Evolutionary conservation across 352 stramenopile species (phyloP).

Genomic region (Phytophthora crassamura): DNA sequence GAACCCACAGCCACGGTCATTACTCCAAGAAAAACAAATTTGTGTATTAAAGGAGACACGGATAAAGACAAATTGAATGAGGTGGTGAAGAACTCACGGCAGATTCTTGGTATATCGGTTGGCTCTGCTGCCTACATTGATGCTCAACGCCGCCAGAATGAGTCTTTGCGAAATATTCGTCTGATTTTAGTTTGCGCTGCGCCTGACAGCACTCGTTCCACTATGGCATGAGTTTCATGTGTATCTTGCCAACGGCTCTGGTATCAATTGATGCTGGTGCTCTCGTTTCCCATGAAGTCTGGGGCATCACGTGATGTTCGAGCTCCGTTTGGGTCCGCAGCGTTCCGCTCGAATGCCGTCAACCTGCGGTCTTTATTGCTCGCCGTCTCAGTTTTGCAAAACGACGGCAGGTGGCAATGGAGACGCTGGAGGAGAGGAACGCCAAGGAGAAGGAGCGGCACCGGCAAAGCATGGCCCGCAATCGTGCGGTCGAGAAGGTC

Average conservation of each 20-base stretch:
- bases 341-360: no score
- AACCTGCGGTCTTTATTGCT: no score
- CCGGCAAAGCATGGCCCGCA: slow-evolving; percentile 21
- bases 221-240: neutral
- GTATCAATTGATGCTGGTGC: neutral
- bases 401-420: slow-evolving; percentile 6
- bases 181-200: no score
- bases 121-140: no score
- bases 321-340: slow-evolving; percentile 1
- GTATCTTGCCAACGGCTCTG: slow-evolving; percentile 6
- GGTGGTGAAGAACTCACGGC: no score
- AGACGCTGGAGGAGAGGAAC: slow-evolving; percentile 11
- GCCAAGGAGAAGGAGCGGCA: slow-evolving; percentile 15
- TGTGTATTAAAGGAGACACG: no score
- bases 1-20: no score
- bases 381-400: slow-evolving; percentile 12
- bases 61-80: no score
- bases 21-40: no score
- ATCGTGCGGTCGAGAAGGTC: slow-evolving; percentile 8
- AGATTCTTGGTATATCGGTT: no score
- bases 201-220: slow-evolving; percentile 1
- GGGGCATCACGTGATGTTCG: neutral
- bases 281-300: slow-evolving; percentile 2
- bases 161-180: no score
- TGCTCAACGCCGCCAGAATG: no score